Evolutionary conservation across 495 filamentous ascomycete species (phyloP), one percentile per base, ranked within the genome.

Genomic region (Penicillium fimorum): DNA sequence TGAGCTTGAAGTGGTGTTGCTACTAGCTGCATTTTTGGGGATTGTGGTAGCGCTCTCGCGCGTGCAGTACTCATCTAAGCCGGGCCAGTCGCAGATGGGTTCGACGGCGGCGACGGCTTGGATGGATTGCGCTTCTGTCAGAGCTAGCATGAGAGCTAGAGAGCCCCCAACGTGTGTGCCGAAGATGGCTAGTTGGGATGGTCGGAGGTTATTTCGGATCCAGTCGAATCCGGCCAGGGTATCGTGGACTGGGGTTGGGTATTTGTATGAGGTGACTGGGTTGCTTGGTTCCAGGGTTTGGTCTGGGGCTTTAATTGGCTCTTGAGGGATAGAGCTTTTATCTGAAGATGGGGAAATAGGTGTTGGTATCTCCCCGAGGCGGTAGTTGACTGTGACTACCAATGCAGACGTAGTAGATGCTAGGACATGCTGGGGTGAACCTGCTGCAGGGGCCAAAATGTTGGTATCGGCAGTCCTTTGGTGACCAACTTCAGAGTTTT

Each of bases 101-200:
- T 71, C 66, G 9, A 66, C 7, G 0, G 71, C 69, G 4, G 71
- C 68, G 40, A 76, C 67, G 17, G 71, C 71, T 25, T 64, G 62
- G 25, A 77, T 65, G 12, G 63, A 56, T 17, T 70, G 69, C 18
- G 80, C 79, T 70, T 86, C 83, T 37, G 83, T 86, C 42, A 86
- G 64, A 0, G 82, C 78, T 12, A 86, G 73, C 79, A 82, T 84
- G 2, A 78, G 68, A 2, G 83, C 82, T 30, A 85, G 67, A 0
- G 77, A 77, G 13, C 81, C 83, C 9, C 83, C 83, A 18, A 82
- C 63, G 48, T 83, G 76, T 29, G 79, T 76, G 32, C 83, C 83
- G 52, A 74, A 73, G 18, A 85, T 69, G 30, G 73, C 74, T 1
- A 85, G 53, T 7, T 68, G 65, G 1, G 63, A 53, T 6, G 70